Evolutionary conservation across 1,284 basidiomycete genomes (phyloP), one percentile per base, ranked within the genome.

Genomic region (Fomitopsis schrenkii): DNA sequence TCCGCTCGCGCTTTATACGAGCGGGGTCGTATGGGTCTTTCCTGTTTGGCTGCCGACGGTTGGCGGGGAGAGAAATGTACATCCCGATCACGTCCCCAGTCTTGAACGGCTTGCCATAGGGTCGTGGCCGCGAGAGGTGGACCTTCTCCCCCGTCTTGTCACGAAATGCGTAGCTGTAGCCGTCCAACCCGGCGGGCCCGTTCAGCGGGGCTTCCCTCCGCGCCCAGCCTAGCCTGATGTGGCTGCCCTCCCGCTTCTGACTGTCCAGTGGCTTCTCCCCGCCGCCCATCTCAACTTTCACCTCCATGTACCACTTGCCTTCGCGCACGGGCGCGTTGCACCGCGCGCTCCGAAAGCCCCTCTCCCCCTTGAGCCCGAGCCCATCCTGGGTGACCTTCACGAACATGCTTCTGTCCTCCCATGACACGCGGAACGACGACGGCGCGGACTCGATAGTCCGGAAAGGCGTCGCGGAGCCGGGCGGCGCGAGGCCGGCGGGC

Each of bases 301-400:
- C 85, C 78, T 99, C 97, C 80, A 95, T 88, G 74, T 97, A 99
- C 95, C 95, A 99, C 17, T 85, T 85, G 1, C 97, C 97, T 69
- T 96, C 86, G 17, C 95, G 83, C 14, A 98, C 84, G 0, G 94
- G 91, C 1, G 94, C 89, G 73, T 97, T 98, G 62, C 90, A 90
- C 17, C 97, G 84, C 2, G 90, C 95, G 65, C 93, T 93, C 41
- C 97, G 81, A 72, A 94, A 99, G 1, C 97, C 97, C 53, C 91
- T 91, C 72, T 93, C 91, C 3, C 96, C 92, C 3, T 86, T 81
- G 57, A 95, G 77, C 0, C 88, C 85, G 4, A 91, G 73, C 0
- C 92, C 96, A 67, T 97, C 91, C 53, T 86, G 84, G 0, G 93
- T 91, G 62, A 97, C 85, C 61, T 90, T 88, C 57, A 97, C 76